Evolutionary conservation across 371 early-diverging fungal species (phyloP).

Genomic region (Mucor plumbeus): DNA sequence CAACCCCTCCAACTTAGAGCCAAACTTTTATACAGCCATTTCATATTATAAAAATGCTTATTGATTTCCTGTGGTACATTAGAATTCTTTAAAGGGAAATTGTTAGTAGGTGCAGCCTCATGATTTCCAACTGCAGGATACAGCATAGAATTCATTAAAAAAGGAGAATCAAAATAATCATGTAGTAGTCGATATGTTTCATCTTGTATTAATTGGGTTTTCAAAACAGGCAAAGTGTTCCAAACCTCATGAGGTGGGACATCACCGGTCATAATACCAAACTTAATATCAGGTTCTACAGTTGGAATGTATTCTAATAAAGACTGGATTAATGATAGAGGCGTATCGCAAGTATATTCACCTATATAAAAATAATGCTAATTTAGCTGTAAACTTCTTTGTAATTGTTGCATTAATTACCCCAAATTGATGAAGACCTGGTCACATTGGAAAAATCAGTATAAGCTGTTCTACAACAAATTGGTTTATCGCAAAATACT

Average conservation of each 20-base stretch:
- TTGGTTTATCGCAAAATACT: slow-evolving; percentile 53
- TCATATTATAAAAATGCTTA: slow-evolving; percentile 35
- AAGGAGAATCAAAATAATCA: slow-evolving; percentile 44
- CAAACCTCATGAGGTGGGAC: slow-evolving; percentile 71
- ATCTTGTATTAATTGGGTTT: slow-evolving; percentile 50
- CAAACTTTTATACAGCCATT: slow-evolving; percentile 58
- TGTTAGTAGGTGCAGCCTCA: slow-evolving; percentile 56
- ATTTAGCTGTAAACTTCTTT: neutral
- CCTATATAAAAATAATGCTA: neutral
- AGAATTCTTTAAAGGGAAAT: slow-evolving; percentile 49
- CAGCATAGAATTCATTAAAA: slow-evolving; percentile 39
- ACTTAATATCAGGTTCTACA: slow-evolving; percentile 45
- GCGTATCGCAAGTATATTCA: slow-evolving; percentile 51
- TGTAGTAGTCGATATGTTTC: slow-evolving; percentile 44
- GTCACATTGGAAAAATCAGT: slow-evolving; percentile 49
- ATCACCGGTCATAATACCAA: slow-evolving; percentile 67
- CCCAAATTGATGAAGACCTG: slow-evolving; percentile 45
- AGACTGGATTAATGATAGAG: slow-evolving; percentile 50
- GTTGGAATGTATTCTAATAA: slow-evolving; percentile 50
- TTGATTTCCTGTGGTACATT: slow-evolving; percentile 29
- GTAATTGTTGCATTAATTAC: slow-evolving; percentile 20
- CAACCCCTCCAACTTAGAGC: slow-evolving; percentile 61
- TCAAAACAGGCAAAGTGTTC: slow-evolving; percentile 47
- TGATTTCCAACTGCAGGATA: slow-evolving; percentile 68
- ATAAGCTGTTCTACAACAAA: slow-evolving; percentile 60